Percentiles rank a stretch among this genome's conserved stretches.
These are phyloP conservation scores for Sarcodon aspratus DNA, from an alignment of 768 basidiomycete genomes.

Conservation along the genomic window DNA sequence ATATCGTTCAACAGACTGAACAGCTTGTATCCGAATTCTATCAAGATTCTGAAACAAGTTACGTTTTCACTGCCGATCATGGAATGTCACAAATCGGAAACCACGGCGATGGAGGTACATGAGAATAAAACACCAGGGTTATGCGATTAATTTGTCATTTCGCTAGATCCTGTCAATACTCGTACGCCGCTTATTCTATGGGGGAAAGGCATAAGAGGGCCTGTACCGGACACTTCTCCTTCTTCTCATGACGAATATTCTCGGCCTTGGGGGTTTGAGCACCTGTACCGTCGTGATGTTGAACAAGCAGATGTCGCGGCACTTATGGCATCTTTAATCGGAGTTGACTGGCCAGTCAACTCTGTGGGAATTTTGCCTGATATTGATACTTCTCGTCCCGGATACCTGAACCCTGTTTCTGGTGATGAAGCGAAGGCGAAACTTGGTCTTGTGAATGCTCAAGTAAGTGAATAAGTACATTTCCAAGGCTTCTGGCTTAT, in stretches of 20 bases:
- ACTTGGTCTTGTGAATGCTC: conserved; percentile 53
- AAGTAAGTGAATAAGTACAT: conserved; percentile 21
- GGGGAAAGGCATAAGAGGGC: conserved; percentile 69
- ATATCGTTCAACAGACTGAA: conserved; percentile 59
- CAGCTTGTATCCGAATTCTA: conserved; percentile 53
- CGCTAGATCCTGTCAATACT: conserved; percentile 74
- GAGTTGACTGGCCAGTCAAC: conserved; percentile 69
- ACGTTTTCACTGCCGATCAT: conserved; percentile 80
- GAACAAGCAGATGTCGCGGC: conserved; percentile 78
- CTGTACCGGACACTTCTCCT: conserved; percentile 35
- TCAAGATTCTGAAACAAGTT: conserved; percentile 56
- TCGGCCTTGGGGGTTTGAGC: conserved; percentile 43
- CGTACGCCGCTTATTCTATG: conserved; percentile 77
- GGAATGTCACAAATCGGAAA: conserved; percentile 86
- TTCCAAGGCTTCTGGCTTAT: background rate
- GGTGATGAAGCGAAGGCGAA: conserved; percentile 42
- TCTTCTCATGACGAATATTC: conserved; percentile 70
- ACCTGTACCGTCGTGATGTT: conserved; percentile 58
- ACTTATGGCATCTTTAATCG: conserved; percentile 66
- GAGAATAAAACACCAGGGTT: conserved; percentile 3
- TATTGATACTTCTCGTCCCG: conserved; percentile 45
- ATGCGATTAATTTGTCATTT: conserved; percentile 1
- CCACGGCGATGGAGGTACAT: conserved; percentile 76
- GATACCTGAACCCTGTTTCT: conserved; percentile 37
- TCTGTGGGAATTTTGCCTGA: conserved; percentile 67